Conservation (phyloP, 768 basidiomycete genomes). For the Xerocomellus amylosporus region DNA sequence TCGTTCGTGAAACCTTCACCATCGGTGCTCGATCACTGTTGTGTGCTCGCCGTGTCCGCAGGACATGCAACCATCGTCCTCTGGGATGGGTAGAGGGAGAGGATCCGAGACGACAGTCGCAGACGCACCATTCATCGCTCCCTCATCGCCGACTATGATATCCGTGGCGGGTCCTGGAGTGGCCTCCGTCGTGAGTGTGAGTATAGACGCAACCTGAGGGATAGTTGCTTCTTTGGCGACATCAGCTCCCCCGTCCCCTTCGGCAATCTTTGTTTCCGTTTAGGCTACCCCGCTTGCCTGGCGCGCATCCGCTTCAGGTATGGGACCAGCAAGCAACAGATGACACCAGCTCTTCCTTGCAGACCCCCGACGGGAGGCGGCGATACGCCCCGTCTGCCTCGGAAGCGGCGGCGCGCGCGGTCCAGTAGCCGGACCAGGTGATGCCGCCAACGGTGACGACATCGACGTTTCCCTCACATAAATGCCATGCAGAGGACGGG, state of each 20-base stretch:
- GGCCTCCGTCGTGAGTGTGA: neutral
- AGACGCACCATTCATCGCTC: neutral
- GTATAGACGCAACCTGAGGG: neutral
- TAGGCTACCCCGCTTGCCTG: too few relatives aligned
- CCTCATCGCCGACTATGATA: neutral
- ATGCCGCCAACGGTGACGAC: conserved; percentile 33
- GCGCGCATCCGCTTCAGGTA: too few relatives aligned
- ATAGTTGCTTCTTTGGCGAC: neutral
- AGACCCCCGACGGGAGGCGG: conserved; percentile 17
- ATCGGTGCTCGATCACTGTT: conserved; percentile 24
- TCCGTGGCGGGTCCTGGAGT: neutral
- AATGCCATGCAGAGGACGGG: neutral
- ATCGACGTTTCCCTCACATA: conserved; percentile 15
- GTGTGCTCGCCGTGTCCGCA: conserved; percentile 24
- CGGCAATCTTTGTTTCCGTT: too few relatives aligned
- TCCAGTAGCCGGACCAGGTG: conserved; percentile 30
- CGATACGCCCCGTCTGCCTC: conserved; percentile 41
- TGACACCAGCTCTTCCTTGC: too few relatives aligned
- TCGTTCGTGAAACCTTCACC: conserved; percentile 56
- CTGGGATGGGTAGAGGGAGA: neutral
- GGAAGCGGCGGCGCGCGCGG: conserved; percentile 55
- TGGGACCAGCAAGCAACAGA: too few relatives aligned
- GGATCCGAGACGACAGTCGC: neutral
- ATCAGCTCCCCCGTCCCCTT: neutral
- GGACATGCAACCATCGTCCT: conserved; percentile 5